Percentiles rank a stretch among this genome's conserved stretches.
Evolutionary conservation across 495 filamentous ascomycete species (phyloP).

Genomic region (Penicillium parvum): DNA sequence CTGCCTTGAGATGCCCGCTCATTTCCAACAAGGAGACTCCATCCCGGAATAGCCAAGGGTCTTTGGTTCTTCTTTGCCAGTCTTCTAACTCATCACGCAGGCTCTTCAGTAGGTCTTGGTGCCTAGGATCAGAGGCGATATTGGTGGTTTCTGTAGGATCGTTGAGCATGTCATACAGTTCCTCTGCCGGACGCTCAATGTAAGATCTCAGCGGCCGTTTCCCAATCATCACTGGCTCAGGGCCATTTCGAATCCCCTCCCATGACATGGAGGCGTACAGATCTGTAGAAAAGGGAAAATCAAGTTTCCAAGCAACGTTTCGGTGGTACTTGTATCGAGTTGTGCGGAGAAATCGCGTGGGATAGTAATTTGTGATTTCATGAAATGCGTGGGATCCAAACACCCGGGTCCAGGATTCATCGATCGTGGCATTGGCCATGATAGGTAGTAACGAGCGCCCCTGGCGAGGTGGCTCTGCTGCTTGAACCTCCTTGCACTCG

Average conservation of each 20-base stretch:
- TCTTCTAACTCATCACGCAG: constrained; percentile 27
- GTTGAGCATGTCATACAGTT: constrained; percentile 37
- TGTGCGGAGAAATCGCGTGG: constrained; percentile 40
- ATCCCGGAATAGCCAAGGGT: constrained; percentile 41
- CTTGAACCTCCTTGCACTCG: constrained; percentile 6
- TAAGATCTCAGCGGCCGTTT: constrained; percentile 31
- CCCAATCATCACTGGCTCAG: constrained; percentile 24
- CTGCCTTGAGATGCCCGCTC: constrained; percentile 27
- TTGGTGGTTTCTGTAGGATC: constrained; percentile 40
- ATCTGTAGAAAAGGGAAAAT: constrained; percentile 45
- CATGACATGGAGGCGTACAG: constrained; percentile 40
- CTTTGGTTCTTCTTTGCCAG: constrained; percentile 38
- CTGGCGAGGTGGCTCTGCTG: constrained; percentile 3
- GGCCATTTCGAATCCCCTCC: constrained; percentile 38
- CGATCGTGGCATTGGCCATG: constrained; percentile 11
- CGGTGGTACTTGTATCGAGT: constrained; percentile 43
- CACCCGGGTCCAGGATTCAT: constrained; percentile 26
- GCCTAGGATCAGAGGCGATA: constrained; percentile 24
- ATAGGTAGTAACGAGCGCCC: constrained; percentile 40
- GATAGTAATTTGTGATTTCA: constrained; percentile 45
- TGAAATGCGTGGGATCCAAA: constrained; percentile 49
- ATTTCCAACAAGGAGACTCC: constrained; percentile 29
- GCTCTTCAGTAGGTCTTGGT: constrained; percentile 20
- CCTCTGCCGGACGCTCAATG: constrained; percentile 37
- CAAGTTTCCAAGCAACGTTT: constrained; percentile 42